Evolutionary conservation across 2,329 filamentous ascomycete species (phyloP), one percentile per base, ranked within the genome.

Genomic region (Celoporthe dispersa): DNA sequence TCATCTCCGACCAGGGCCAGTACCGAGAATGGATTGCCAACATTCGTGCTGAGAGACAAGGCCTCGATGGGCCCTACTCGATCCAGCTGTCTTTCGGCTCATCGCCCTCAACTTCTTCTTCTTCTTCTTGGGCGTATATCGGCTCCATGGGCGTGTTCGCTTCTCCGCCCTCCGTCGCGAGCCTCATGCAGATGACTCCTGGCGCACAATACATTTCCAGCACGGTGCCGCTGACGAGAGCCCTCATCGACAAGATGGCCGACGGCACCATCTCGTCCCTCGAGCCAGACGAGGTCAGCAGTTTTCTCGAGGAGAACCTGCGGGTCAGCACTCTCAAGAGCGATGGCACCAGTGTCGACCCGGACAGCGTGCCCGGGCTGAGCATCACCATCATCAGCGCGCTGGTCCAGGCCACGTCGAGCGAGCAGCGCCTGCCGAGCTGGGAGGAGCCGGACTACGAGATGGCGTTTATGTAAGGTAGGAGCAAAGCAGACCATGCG

Each of bases 21-120:
- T 88, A 89, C 75, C 83, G 82, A 7, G 86, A 94, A 74, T 95
- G 92, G 87, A 84, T 90, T 33, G 88, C 88, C 73, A 92, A 92
- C 75, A 84, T 94, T 60, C 81, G 83, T 22, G 87, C 90, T 31
- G 82, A 84, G 67, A 90, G 89, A 72, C 85, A 87, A 69, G 87
- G 88, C 2, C 78, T 92, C 11, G 82, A 85, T 14, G 86, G 85
- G 1, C 88, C 90, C 0, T 93, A 91, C 75, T 84, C 83, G 0
- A 82, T 95, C 28, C 87, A 91, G 76, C 81, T 94, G 70, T 94
- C 94, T 79, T 77, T 94, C 1, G 92, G 90, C 19, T n/a, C 0
- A 77, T 83, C 2, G 80, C 6, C 44, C 44, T n/a, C 44, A 8
- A n/a, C 44, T 22, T 48, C 44, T n/a, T 48, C 44, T 11, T 48